Percentiles rank a stretch among this genome's conserved stretches.
Evolutionary conservation across 78 protist species (phyloP).

Genomic region (Acrasis kona): DNA sequence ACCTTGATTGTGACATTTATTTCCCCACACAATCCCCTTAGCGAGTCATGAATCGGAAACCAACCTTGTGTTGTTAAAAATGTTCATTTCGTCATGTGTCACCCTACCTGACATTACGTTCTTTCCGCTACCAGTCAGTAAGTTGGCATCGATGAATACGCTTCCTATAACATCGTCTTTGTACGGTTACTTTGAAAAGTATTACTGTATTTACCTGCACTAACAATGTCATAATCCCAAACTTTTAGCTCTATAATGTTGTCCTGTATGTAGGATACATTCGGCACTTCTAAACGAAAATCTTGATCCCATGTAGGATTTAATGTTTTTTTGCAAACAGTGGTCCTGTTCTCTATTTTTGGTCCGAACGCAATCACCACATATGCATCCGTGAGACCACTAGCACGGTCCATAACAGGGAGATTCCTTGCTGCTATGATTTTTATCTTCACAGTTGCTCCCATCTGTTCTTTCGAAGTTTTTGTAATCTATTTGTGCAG

Average conservation of each 20-base stretch:
- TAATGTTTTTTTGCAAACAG: constrained; percentile 48
- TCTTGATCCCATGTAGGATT: constrained; percentile 69
- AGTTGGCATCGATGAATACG: constrained; percentile 52
- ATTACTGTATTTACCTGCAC: background rate
- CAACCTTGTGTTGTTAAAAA: constrained; percentile 46
- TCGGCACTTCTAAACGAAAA: constrained; percentile 57
- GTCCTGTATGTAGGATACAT: constrained; percentile 68
- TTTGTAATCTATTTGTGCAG: too few relatives aligned
- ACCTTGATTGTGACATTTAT: constrained; percentile 47
- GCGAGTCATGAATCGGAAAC: constrained; percentile 84
- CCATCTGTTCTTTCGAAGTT: too few relatives aligned
- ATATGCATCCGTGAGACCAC: constrained; percentile 76
- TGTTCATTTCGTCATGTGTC: too few relatives aligned
- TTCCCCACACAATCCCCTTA: constrained; percentile 77
- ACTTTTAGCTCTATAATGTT: constrained; percentile 68
- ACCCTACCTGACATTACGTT: too few relatives aligned
- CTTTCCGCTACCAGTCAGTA: constrained; percentile 4
- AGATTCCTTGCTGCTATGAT: constrained; percentile 71
- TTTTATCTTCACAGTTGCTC: constrained; percentile 50
- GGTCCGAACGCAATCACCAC: constrained; percentile 50
- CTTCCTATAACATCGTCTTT: constrained; percentile 80
- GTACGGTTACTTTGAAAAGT: background rate
- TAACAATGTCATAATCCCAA: constrained; percentile 73
- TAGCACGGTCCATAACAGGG: constrained; percentile 84
- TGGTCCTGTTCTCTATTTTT: constrained; percentile 21